Conservation (phyloP, 371 early-diverging fungal species). For the Circinella minor region DNA sequence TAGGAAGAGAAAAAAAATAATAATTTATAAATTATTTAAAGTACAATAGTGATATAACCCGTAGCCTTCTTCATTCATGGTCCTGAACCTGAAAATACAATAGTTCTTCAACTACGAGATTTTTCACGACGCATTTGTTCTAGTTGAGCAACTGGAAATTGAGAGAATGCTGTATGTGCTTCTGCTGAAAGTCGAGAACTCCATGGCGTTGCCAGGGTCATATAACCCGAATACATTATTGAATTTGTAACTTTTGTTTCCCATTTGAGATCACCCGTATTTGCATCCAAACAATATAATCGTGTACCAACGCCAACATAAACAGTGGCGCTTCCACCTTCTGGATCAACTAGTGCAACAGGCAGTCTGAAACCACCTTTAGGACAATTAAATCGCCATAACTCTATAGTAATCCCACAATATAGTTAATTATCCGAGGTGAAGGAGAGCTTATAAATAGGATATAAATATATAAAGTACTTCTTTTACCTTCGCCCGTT, state of each 20-base stretch:
- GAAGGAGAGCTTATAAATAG: no score
- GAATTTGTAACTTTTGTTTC: slow-evolving; percentile 24
- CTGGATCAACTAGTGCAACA: slow-evolving; percentile 29
- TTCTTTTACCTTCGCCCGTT: slow-evolving; percentile 20
- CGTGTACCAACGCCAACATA: slow-evolving; percentile 36
- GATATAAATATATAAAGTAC: no score
- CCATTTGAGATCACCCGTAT: slow-evolving; percentile 33
- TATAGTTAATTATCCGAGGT: no score
- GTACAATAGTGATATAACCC: no score
- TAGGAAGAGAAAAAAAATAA: no score
- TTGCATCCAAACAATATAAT: slow-evolving; percentile 31
- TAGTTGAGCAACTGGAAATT: slow-evolving; percentile 23
- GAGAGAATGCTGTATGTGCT: slow-evolving; percentile 28
- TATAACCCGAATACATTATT: slow-evolving; percentile 23
- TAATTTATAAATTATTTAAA: no score
- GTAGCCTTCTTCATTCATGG: no score
- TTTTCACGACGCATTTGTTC: neutral
- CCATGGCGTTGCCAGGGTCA: slow-evolving; percentile 46
- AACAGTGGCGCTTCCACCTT: slow-evolving; percentile 14
- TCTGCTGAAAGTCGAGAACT: slow-evolving; percentile 40
- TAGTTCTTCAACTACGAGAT: neutral
- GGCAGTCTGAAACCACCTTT: slow-evolving; percentile 34
- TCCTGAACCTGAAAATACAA: no score
- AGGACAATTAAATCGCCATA: slow-evolving; percentile 42
- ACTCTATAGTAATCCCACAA: slow-evolving; percentile 5